phyloP scores from a whole-genome alignment of 78 protist species.

The Protostelium mycophagum region DNA sequence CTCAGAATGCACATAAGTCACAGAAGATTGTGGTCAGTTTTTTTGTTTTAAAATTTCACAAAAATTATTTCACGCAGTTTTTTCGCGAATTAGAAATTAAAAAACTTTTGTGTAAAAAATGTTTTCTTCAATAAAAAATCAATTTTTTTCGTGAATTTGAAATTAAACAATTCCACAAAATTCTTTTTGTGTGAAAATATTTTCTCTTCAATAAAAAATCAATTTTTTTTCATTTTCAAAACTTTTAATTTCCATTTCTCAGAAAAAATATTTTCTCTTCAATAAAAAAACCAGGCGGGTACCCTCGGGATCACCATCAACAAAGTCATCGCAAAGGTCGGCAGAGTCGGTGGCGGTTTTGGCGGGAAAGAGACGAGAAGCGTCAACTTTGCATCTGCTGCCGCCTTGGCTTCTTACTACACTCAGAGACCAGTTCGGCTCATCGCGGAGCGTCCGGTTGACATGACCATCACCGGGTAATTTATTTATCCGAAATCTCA shows the following conservation, averaged over 20 bases:
- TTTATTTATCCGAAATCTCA: neutral
- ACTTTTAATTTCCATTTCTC: too few relatives aligned
- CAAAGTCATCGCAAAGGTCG: conserved; percentile 40
- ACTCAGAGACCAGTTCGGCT: conserved; percentile 67
- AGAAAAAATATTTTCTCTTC: neutral
- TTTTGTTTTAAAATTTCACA: too few relatives aligned
- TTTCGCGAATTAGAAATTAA: too few relatives aligned
- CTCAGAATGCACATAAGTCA: conserved; percentile 81
- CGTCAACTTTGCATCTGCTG: conserved; percentile 20
- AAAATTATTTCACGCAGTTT: too few relatives aligned
- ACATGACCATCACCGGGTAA: conserved; percentile 79
- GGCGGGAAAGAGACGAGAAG: conserved; percentile 93
- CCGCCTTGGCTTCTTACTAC: conserved; percentile 72
- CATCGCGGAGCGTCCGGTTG: conserved; percentile 66
- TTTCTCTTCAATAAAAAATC: neutral
- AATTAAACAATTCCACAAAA: too few relatives aligned
- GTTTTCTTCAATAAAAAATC: neutral
- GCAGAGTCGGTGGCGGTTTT: conserved; percentile 97
- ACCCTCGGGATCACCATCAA: conserved; percentile 74
- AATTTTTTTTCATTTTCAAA: too few relatives aligned
- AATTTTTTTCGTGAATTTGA: neutral
- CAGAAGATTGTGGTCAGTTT: conserved; percentile 58
- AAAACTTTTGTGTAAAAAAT: too few relatives aligned
- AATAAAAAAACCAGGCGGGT: neutral
- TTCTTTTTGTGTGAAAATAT: neutral